Evolutionary conservation across 805 yeast species (phyloP), one percentile per base, ranked within the genome.

Genomic region (Candida golubevii): DNA sequence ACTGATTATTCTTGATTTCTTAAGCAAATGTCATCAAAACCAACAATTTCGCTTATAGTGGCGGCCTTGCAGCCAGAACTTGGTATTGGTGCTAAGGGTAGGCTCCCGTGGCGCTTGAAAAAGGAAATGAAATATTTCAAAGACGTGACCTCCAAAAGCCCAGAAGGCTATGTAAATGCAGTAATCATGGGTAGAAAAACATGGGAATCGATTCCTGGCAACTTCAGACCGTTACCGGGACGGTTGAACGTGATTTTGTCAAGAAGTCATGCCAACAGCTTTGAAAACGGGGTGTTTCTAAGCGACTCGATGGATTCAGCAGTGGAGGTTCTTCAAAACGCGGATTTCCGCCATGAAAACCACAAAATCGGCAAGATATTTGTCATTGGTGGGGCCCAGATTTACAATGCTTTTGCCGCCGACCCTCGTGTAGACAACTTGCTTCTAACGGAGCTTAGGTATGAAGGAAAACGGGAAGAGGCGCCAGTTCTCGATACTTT

Each of bases 141-240:
- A 49, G 78, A 79, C 46, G 83, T 88, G 12, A 93, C 99, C 0
- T 65, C 81, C 3, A 53, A 51, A 8, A 62, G 72, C 26, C 44
- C 50, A 2, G 60, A 59, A 4, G 63, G 59, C 67, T 18, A 60
- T 66, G 48, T 60, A 27, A 88, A 88, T 59, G 95, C 87, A 0
- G 98, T 93, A 11, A 74, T 93, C 4, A 93, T 93, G 99, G 99
- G 99, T 11, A 75, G 97, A 47, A 85, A 82, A 59, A 91, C 98
- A 1, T 93, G 97, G 96, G 93, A 89, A 29, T 86, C 96, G 7
- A 90, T 93, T 29, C 98, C 99, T 0, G 49, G 65, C 1, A 82
- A 76, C 59, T 93, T 88, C 66, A 72, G 96, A 49, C 99, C 99
- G 0, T 71, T 93, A 36, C 82, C 83, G 3, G 79, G 72, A 39